These are phyloP conservation scores for Eimeria praecox DNA, from an alignment of 169 alveolate species.

Conservation along the genomic window DNA sequence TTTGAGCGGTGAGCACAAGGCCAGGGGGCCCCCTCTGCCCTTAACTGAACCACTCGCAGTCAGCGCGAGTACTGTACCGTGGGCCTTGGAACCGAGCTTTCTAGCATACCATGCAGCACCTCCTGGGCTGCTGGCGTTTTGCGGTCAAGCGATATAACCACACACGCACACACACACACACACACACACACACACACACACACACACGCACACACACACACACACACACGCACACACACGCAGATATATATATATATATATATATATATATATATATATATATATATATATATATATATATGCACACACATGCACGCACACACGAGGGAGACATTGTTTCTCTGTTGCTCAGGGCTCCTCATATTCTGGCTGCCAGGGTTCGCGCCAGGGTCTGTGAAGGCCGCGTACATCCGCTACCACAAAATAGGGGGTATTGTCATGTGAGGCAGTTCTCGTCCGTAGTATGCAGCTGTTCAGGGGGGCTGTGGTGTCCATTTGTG, in stretches of 20 bases:
- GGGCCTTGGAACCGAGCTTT: neutral
- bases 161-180: no score
- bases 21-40: neutral
- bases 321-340: no score
- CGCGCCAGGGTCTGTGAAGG: constrained; percentile 51
- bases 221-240: no score
- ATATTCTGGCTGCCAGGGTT: constrained; percentile 64
- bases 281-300: no score
- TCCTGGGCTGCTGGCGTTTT: neutral
- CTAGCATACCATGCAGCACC: neutral
- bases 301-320: no score
- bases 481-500: neutral
- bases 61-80: neutral
- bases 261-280: no score
- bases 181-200: no score
- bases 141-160: neutral
- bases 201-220: no score
- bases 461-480: neutral
- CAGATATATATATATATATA: no score
- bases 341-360: constrained; percentile 26
- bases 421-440: constrained; percentile 66
- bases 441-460: neutral
- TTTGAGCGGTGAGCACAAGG: neutral
- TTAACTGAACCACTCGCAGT: no score
- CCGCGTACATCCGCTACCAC: constrained; percentile 54